These are phyloP conservation scores for Dryas drummondii DNA, from an alignment of 306 rosid species.

Conservation along the genomic window DNA sequence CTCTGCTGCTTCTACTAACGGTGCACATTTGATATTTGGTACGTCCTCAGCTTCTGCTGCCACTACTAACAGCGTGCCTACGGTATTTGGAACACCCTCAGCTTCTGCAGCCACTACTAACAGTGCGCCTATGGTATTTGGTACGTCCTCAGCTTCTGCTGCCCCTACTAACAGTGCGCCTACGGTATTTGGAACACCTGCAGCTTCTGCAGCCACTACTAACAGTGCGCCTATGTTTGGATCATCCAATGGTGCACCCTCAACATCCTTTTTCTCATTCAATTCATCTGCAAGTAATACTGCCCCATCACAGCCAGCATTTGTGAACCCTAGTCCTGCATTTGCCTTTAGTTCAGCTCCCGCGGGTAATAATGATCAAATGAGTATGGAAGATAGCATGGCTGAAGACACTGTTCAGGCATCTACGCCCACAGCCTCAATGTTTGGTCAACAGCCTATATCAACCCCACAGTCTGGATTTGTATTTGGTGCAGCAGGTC, in stretches of 20 bases:
- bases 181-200: slow-evolving; percentile 30
- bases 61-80: slow-evolving; percentile 34
- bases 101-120: slow-evolving; percentile 24
- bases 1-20: slow-evolving; percentile 26
- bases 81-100: slow-evolving; percentile 48
- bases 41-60: slow-evolving; percentile 32
- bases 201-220: slow-evolving; percentile 2
- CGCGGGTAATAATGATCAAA: slow-evolving; percentile 59
- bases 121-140: slow-evolving; percentile 25
- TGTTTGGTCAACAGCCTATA: slow-evolving; percentile 50
- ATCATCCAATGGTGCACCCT: slow-evolving; percentile 6
- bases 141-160: slow-evolving; percentile 33
- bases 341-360: slow-evolving; percentile 47
- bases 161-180: slow-evolving; percentile 37
- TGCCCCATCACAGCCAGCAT: slow-evolving; percentile 53
- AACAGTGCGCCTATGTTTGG: slow-evolving; percentile 23
- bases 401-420: slow-evolving; percentile 77
- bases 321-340: slow-evolving; percentile 46
- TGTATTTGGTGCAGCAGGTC: slow-evolving; percentile 26
- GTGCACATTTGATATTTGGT: slow-evolving; percentile 23
- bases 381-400: slow-evolving; percentile 88
- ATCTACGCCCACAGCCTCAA: slow-evolving; percentile 36
- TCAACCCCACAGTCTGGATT: slow-evolving; percentile 29
- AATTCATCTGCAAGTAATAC: slow-evolving; percentile 26
- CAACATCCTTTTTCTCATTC: too few species aligned